phyloP scores from a whole-genome alignment of 2,329 filamentous ascomycete genomes.

The Colletotrichum viniferum region DNA sequence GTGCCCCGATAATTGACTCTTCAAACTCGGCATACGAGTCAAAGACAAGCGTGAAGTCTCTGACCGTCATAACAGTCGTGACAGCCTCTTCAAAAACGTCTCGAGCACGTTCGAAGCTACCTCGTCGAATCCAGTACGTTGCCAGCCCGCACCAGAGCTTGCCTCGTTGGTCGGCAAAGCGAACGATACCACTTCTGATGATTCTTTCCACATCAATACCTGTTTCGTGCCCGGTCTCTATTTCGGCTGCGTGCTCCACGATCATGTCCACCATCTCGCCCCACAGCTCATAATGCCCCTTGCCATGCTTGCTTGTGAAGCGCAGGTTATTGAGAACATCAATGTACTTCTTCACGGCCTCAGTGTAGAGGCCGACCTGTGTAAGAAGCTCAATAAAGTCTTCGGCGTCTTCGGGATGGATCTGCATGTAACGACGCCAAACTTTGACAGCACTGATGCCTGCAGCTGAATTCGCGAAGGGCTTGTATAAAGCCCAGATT shows the following conservation, averaged over 20 bases:
- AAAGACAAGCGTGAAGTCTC: slow-evolving; percentile 95
- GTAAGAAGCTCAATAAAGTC: slow-evolving; percentile 92
- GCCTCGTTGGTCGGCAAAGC: slow-evolving; percentile 92
- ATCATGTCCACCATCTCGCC: slow-evolving; percentile 95
- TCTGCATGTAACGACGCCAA: slow-evolving; percentile 95
- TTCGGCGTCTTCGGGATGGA: slow-evolving; percentile 93
- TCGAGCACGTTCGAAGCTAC: slow-evolving; percentile 89
- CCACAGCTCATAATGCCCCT: slow-evolving; percentile 96
- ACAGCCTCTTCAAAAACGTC: slow-evolving; percentile 97
- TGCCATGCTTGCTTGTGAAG: slow-evolving; percentile 91
- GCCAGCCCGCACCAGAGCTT: slow-evolving; percentile 95
- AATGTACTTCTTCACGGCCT: slow-evolving; percentile 91
- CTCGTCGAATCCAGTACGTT: slow-evolving; percentile 94
- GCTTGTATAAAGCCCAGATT: slow-evolving; percentile 90
- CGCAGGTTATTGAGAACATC: slow-evolving; percentile 87
- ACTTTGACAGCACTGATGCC: slow-evolving; percentile 91
- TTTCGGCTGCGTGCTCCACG: slow-evolving; percentile 86
- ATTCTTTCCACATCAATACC: slow-evolving; percentile 93
- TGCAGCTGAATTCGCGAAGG: slow-evolving; percentile 89
- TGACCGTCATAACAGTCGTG: slow-evolving; percentile 97
- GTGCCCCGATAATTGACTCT: slow-evolving; percentile 87
- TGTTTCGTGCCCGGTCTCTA: slow-evolving; percentile 79
- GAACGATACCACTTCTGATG: slow-evolving; percentile 86
- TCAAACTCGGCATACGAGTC: slow-evolving; percentile 97
- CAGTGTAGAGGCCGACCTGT: slow-evolving; percentile 82